Base-by-base conservation (phyloP, 2,329 filamentous ascomycete genomes). In the Cladophialophora chaetospira region DNA sequence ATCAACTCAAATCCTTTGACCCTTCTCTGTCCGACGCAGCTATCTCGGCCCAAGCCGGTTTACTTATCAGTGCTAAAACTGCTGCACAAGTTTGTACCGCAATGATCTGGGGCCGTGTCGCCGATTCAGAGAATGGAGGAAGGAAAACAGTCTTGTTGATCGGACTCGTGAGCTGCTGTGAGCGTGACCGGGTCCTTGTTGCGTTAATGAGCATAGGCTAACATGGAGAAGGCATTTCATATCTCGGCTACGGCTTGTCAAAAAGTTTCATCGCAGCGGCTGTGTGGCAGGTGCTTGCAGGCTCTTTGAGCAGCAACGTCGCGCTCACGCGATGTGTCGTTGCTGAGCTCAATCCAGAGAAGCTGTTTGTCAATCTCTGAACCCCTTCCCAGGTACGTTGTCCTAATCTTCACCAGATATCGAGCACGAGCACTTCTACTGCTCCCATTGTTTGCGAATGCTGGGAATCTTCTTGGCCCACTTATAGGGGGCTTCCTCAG, bases 1-100 rank as follows among this genome's bases (percentile, higher is more conserved):
- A 93, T 71, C 89, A 93, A 70, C 81, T 96, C 17, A 85, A 84
- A 66, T 92, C 86, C 57, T 92, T 95, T 65, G 79, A 88, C 19
- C 77, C 77, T 2, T 78, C 73, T 15, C 70, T 79, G 17, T 73
- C 80, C 2, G 79, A 85, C 49, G 79, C 79, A 1, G 83, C 82
- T 1, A 91, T 95, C 63, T 84, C 90, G 0, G 79, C 81, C 17
- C 89, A 94, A 70, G 88, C 38, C 1, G 91, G 90, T 33, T 73
- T 94, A 1, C 76, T 95, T 19, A 28, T 53, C 38, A 84, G 88
- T 47, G 89, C 87, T 11, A 86, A 85, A 43, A 95, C 90, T 0
- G 89, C 89, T 3, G 85, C 33, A 6, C 48, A 43, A 13, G 48
- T 51, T 4, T n/a, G 48, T 43, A 43, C 38, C n/a, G 38, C n/a